These are phyloP conservation scores for Fusarium sp. DNA, from an alignment of 2,329 filamentous ascomycete species.

Conservation along the genomic window DNA sequence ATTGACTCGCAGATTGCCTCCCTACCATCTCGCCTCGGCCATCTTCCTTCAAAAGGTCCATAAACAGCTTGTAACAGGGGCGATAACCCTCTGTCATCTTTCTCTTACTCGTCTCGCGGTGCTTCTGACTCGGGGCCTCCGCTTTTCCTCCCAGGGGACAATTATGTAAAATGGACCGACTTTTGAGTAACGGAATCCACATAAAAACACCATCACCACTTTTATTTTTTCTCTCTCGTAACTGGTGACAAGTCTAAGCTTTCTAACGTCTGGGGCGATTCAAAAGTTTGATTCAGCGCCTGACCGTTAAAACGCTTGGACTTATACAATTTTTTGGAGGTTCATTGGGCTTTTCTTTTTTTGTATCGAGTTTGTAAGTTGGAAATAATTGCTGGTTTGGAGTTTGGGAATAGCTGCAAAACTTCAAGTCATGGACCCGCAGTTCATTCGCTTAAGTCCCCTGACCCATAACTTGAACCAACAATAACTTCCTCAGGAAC, in stretches of 20 bases:
- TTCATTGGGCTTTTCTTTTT: neutral
- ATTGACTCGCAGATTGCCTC: slow-evolving; percentile 1
- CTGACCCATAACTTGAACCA: slow-evolving; percentile 11
- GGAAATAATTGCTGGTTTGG: neutral
- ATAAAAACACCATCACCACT: slow-evolving; percentile 21
- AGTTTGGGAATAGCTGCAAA: neutral
- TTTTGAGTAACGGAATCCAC: slow-evolving; percentile 44
- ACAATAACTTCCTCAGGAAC: neutral
- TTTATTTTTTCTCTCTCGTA: neutral
- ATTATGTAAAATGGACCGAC: slow-evolving; percentile 44
- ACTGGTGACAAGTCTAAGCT: neutral
- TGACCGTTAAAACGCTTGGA: neutral
- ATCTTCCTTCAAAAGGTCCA: neutral
- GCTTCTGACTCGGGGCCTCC: slow-evolving; percentile 35
- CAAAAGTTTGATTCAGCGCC: neutral
- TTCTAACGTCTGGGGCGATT: slow-evolving; percentile 1
- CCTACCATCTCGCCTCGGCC: neutral
- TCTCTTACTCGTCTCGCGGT: neutral
- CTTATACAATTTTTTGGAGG: neutral
- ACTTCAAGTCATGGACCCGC: neutral
- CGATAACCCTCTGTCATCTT: neutral
- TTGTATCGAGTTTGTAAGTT: neutral
- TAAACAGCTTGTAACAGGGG: slow-evolving; percentile 3
- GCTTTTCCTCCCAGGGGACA: slow-evolving; percentile 15
- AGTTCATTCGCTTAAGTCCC: slow-evolving; percentile 14